Base-by-base conservation (phyloP, 345 rosid species). In the Cochlearia excelsa region DNA sequence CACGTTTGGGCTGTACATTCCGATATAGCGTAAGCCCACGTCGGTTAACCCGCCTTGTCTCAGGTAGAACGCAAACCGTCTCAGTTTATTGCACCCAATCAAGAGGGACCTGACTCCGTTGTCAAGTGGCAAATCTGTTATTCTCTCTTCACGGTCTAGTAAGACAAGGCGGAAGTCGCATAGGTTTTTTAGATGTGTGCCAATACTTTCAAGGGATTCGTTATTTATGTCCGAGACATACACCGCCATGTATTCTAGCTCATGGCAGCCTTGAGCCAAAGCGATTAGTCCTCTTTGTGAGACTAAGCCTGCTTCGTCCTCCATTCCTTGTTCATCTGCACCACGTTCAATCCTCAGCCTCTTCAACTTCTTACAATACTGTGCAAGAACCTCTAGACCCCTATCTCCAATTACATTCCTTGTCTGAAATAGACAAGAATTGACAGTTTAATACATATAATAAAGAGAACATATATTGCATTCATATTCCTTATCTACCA, bases 341-440 rank as follows among this genome's bases (percentile, higher is more conserved):
- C 95, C 96, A 35, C 85, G 82, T 74, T 90, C 99, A 57, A 93
- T 85, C 79, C 99, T 75, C 64, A 93, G 90, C 80, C 99, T 80
- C 77, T 84, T 83, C 66, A 93, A 78, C 29, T 54, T 74, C 75
- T 75, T 83, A 67, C 99, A 90, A 65, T 75, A 66, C 62, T 43
- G 78, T 57, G 95, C 90, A 63, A 93, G 82, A 70, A 84, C 78
- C 79, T 87, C 96, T 68, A 93, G 59, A 54, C 96, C 99, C 69
- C 84, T 74, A 74, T 93, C 99, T 69, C 97, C 97, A 46, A 93
- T 85, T 42, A 85, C 99, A 77, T 85, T 85, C 84, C 99, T 85
- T 4, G 99, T 75, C 99, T 93, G 93, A 72, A 39, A 61, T 33
- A 26, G 35, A 69, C 62, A 67, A 56, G 56, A 5, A 69, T 5